Conservation (phyloP, 2,329 filamentous ascomycete genomes). For the Penicillium sp. region DNA sequence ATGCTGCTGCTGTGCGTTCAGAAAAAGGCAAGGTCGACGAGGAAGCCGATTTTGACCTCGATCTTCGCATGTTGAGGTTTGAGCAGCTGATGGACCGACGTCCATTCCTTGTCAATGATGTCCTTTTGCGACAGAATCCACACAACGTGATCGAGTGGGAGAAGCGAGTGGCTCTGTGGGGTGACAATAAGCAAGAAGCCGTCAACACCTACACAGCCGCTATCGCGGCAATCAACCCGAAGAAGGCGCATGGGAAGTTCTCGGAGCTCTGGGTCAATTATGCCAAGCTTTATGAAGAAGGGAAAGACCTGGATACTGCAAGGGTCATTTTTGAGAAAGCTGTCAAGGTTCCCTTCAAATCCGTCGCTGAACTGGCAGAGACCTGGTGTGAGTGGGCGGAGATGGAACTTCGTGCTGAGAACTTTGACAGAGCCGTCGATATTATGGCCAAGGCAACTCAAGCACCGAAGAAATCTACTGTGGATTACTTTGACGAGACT, state of each 20-base stretch:
- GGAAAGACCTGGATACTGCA: constrained; percentile 75
- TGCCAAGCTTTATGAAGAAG: constrained; percentile 91
- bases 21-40: constrained; percentile 72
- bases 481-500: constrained; percentile 98
- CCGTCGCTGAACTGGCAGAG: constrained; percentile 91
- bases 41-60: constrained; percentile 85
- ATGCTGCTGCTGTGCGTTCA: constrained; percentile 72
- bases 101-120: constrained; percentile 93
- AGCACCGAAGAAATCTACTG: constrained; percentile 91
- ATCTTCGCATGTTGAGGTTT: constrained; percentile 95
- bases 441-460: constrained; percentile 98
- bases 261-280: constrained; percentile 96
- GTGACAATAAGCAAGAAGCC: constrained; percentile 82
- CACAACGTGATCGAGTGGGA: constrained; percentile 97
- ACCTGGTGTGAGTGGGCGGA: constrained; percentile 99
- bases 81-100: constrained; percentile 96
- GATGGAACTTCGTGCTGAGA: constrained; percentile 92
- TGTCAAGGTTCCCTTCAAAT: constrained; percentile 95
- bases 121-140: constrained; percentile 88
- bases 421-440: constrained; percentile 87
- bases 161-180: constrained; percentile 93
- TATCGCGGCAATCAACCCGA: constrained; percentile 86
- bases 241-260: constrained; percentile 88
- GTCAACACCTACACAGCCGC: constrained; percentile 93
- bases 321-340: constrained; percentile 96